Conservation (phyloP, 495 filamentous ascomycete genomes). For the Aspergillus nanangensis region DNA sequence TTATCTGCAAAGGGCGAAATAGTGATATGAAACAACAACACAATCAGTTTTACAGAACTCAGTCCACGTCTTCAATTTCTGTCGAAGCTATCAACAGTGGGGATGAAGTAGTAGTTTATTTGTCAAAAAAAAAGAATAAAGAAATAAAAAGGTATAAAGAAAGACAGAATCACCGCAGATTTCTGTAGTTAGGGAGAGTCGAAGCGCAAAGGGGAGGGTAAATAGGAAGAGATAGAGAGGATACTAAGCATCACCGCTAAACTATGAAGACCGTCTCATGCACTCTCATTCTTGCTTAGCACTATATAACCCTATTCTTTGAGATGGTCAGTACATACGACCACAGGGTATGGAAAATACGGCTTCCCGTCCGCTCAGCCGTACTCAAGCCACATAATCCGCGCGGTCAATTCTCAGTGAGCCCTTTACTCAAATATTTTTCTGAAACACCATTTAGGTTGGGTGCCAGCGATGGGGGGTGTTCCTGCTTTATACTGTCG, state of each 20-base stretch:
- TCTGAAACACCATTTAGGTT: no score
- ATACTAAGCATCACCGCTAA: background rate
- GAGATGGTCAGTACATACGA: slow-evolving; percentile 46
- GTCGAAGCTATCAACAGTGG: slow-evolving; percentile 13
- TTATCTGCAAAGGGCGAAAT: slow-evolving; percentile 16
- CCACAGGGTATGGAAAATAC: slow-evolving; percentile 48
- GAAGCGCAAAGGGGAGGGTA: slow-evolving; percentile 1
- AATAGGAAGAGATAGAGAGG: background rate
- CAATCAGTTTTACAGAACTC: slow-evolving; percentile 14
- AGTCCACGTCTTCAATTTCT: slow-evolving; percentile 12
- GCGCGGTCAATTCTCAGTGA: no score
- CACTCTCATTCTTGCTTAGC: background rate
- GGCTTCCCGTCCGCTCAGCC: slow-evolving; percentile 48
- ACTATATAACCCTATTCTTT: background rate
- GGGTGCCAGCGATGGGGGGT: no score
- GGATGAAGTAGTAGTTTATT: no score
- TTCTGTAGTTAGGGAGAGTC: no score
- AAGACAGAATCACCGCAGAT: no score
- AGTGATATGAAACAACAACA: slow-evolving; percentile 10
- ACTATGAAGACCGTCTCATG: background rate
- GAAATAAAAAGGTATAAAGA: slow-evolving; percentile 1
- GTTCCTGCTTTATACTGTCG: no score
- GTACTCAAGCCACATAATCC: slow-evolving; percentile 50
- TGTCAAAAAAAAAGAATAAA: slow-evolving; percentile 1
- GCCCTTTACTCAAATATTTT: no score